Base-by-base conservation (phyloP, 176 grass and related monocot genomes). In the Ampelocalamus luodianensis region DNA sequence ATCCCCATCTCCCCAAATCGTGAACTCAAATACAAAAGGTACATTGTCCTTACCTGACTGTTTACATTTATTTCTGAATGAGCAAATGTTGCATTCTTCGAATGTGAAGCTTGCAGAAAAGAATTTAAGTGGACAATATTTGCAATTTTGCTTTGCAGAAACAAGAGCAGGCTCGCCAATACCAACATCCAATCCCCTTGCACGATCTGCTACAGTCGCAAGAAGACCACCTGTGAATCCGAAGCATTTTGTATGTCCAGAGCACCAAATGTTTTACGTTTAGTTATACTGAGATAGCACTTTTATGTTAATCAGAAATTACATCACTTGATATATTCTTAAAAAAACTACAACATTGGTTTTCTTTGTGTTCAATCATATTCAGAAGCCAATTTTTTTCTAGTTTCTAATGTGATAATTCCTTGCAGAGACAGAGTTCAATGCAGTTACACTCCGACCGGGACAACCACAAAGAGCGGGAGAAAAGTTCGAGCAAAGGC, bases 401-500 rank as follows among this genome's bases (percentile, higher is more conserved):
- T 73, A 78, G 50, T 66, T 84, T 71, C 17, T 76, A 51, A 86
- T 68, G 39, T 64, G 71, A 71, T 43, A 75, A 81, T 53, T 69
- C 65, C 18, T 68, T 84, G 86, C 74, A 92, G 85, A 87, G 77
- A 60, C 89, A 92, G 68, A 88, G 83, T 71, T 88, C 89, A 10
- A 88, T 86, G 71, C 84, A 92, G 58, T 53, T 89, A 36, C 73
- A 90, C 50, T 61, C 83, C 1, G 89, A 89, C 53, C 82, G 87
- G 66, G 85, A 74, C 18, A 79, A 87, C 69, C 87, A 85, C 23
- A 93, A 80, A 72, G 91, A 90, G 27, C 69, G 62, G 18, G 91
- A 90, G 76, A 89, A 84, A 43, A 93, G 74, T 78, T 80, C 88
- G 45, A 92, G 77, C 61, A 97, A 98, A 83, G 89, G 91, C 40